Evolutionary conservation across 805 yeast genomes (phyloP).

Genomic region (Kodamaea neixiangensis): DNA sequence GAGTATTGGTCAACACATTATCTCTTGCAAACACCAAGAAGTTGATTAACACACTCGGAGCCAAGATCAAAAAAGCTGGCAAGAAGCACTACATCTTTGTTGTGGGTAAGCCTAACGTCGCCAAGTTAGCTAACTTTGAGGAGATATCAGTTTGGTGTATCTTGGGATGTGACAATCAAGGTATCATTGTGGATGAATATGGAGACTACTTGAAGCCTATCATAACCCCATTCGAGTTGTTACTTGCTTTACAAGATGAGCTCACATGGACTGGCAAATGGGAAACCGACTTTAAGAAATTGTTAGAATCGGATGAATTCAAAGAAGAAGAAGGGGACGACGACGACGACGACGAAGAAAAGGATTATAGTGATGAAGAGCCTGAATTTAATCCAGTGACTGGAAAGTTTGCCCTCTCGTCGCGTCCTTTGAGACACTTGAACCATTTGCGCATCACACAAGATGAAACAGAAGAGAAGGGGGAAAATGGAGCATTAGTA

Average conservation of each 20-base stretch:
- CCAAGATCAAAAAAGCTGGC: slow-evolving; percentile 68
- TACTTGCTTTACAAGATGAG: slow-evolving; percentile 74
- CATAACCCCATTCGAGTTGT: slow-evolving; percentile 89
- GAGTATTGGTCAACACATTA: slow-evolving; percentile 85
- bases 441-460: slow-evolving; percentile 64
- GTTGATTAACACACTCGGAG: slow-evolving; percentile 61
- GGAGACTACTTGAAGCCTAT: slow-evolving; percentile 89
- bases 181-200: slow-evolving; percentile 76
- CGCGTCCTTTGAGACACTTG: slow-evolving; percentile 72
- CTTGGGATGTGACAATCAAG: slow-evolving; percentile 92
- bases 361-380: slow-evolving; percentile 48
- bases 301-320: slow-evolving; percentile 41
- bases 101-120: slow-evolving; percentile 97
- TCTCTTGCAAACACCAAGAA: slow-evolving; percentile 73
- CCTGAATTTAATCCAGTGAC: slow-evolving; percentile 91
- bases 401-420: slow-evolving; percentile 66
- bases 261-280: slow-evolving; percentile 92
- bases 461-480: slow-evolving; percentile 24
- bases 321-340: slow-evolving; percentile 29
- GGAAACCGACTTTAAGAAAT: slow-evolving; percentile 74
- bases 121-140: slow-evolving; percentile 94
- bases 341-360: slow-evolving; percentile 29
- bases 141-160: slow-evolving; percentile 94
- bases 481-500: slow-evolving; percentile 42
- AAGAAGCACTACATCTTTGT: slow-evolving; percentile 93